Conservation (phyloP, 2,329 filamentous ascomycete genomes). For the Colletotrichum liriopes region DNA sequence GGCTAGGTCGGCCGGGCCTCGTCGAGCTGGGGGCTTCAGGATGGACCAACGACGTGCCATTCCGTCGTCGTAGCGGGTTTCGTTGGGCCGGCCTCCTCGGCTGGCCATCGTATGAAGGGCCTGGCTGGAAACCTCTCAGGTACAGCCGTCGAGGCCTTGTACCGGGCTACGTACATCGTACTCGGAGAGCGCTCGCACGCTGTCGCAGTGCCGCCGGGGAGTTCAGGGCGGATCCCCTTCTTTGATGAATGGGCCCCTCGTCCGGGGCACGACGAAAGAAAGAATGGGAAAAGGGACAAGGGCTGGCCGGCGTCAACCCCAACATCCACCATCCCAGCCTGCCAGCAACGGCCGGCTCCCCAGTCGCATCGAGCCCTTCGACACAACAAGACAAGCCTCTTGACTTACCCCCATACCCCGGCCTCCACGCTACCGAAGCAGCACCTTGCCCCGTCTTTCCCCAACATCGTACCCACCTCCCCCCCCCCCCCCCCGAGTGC, state of each 20-base stretch:
- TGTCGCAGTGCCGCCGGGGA: background rate
- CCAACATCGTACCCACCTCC: constrained; percentile 37
- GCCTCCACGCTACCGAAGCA: constrained; percentile 36
- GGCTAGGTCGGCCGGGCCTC: constrained; percentile 9
- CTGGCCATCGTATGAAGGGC: background rate
- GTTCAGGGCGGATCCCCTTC: background rate
- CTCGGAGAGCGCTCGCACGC: background rate
- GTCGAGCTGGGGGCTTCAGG: background rate
- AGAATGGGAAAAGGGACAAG: constrained; percentile 13
- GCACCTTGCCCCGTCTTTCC: constrained; percentile 41
- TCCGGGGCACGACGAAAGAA: background rate
- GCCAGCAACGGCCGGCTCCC: constrained; percentile 19
- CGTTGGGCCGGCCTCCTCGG: background rate
- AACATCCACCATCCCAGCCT: constrained; percentile 20
- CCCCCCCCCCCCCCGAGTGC: constrained; percentile 14
- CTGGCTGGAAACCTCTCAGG: background rate
- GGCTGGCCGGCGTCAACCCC: constrained; percentile 21
- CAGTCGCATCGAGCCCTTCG: constrained; percentile 35
- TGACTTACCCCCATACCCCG: constrained; percentile 24
- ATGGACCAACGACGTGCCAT: background rate
- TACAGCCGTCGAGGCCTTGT: background rate
- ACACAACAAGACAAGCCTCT: constrained; percentile 39
- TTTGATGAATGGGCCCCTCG: constrained; percentile 12
- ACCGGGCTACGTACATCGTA: background rate
- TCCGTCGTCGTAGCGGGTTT: constrained; percentile 14